These are phyloP conservation scores for Colletotrichum karsti DNA, from an alignment of 2,329 filamentous ascomycete genomes.

Conservation along the genomic window DNA sequence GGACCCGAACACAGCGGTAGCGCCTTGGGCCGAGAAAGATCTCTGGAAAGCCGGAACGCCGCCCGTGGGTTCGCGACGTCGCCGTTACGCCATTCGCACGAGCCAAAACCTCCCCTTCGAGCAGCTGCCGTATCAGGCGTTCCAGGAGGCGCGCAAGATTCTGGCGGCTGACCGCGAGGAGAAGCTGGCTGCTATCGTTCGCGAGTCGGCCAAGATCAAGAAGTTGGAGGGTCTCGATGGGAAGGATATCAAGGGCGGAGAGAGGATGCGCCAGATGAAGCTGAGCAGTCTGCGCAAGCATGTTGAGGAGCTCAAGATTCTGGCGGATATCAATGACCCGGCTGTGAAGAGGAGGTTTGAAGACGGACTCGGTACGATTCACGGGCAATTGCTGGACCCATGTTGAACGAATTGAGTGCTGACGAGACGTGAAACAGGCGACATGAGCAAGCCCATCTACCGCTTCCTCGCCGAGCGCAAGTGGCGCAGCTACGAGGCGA, in stretches of 20 bases:
- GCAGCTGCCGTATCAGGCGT: constrained; percentile 95
- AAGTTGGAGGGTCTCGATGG: constrained; percentile 68
- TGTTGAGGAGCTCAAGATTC: constrained; percentile 83
- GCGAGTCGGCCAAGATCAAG: constrained; percentile 74
- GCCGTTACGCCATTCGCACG: constrained; percentile 76
- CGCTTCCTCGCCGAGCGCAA: constrained; percentile 86
- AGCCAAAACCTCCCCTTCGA: constrained; percentile 82
- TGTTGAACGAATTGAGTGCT: not conserved
- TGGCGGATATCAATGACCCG: constrained; percentile 95
- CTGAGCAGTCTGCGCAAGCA: constrained; percentile 76
- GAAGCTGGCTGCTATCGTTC: constrained; percentile 79
- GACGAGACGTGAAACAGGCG: constrained; percentile 61
- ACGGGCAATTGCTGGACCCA: not conserved
- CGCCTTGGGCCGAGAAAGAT: constrained; percentile 69
- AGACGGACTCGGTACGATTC: constrained; percentile 79
- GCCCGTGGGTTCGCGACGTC: constrained; percentile 85
- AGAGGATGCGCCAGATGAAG: constrained; percentile 70
- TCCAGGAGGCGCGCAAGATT: constrained; percentile 92
- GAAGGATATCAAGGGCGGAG: constrained; percentile 67
- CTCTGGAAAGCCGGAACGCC: constrained; percentile 74
- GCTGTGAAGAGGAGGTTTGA: constrained; percentile 93
- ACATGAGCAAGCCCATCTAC: constrained; percentile 97
- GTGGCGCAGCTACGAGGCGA: constrained; percentile 86
- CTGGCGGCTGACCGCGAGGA: constrained; percentile 81
- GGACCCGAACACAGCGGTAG: constrained; percentile 76